These are phyloP conservation scores for Fusarium staphyleae DNA, from an alignment of 2,329 filamentous ascomycete genomes.

Conservation along the genomic window DNA sequence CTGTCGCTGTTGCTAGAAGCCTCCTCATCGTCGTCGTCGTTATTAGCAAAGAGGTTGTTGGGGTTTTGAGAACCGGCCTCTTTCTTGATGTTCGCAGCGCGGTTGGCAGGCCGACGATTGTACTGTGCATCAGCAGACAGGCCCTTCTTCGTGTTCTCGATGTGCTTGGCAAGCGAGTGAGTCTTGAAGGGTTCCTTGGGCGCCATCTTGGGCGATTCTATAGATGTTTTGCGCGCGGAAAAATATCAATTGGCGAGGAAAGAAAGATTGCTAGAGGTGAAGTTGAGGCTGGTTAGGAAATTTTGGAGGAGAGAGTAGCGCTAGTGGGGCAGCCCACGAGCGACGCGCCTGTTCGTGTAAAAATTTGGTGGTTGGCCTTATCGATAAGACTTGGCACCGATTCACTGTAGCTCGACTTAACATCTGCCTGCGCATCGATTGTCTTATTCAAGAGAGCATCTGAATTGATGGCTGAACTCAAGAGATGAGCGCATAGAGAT, in stretches of 20 bases:
- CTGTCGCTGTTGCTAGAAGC: conserved; percentile 47
- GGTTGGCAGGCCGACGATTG: conserved; percentile 42
- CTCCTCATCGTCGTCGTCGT: conserved; percentile 43
- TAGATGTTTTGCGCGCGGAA: conserved; percentile 19
- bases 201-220: conserved; percentile 44
- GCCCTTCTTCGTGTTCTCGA: conserved; percentile 49
- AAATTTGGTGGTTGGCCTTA: conserved; percentile 20
- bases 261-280: conserved; percentile 26
- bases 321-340: conserved; percentile 30
- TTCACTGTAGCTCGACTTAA: neutral
- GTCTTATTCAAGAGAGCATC: neutral
- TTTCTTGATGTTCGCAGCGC: conserved; percentile 45
- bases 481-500: neutral
- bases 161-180: conserved; percentile 49
- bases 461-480: neutral
- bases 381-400: conserved; percentile 20
- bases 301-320: conserved; percentile 36
- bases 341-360: conserved; percentile 29
- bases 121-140: conserved; percentile 45
- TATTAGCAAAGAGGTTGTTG: conserved; percentile 43
- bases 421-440: neutral
- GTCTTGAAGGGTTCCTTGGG: conserved; percentile 48
- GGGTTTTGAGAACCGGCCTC: conserved; percentile 33
- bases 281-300: conserved; percentile 38
- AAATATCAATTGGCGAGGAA: conserved; percentile 34